Base-by-base conservation (phyloP, 2,329 filamentous ascomycete species). In the Eutypa lata region DNA sequence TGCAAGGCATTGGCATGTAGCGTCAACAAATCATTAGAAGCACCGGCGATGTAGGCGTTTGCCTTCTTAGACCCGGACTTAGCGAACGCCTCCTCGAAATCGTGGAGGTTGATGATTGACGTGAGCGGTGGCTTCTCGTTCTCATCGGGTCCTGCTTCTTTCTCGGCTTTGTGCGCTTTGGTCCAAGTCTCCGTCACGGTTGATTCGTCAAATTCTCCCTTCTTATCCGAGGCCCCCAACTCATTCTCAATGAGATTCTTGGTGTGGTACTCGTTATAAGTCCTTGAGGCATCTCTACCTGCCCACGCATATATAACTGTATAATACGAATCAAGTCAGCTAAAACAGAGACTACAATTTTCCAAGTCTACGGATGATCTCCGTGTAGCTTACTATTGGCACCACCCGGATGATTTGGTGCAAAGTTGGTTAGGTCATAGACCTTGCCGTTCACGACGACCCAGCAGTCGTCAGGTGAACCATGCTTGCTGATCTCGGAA, bases 331-430 rank as follows among this genome's bases (percentile, higher is more conserved):
- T 24, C 1, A 8, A 8, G 31, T 38, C 21, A 31, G 31, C 24
- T 37, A 16, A 10, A 22, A 19, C 18, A 10, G 22, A 19, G 28
- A 28, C 11, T 7, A 22, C 21, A 45, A 16, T 10, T 42, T 42
- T 19, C 5, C 26, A 26, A 21, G 14, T 24, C 16, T 22, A 44
- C 13, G 40, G 19, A 31, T 7, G 22, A 16, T 38, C 10, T 7
- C 3, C 21, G 10, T 24, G 42, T n/a, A 24, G 48, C 51, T n/a
- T 38, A 52, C 51, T 51, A 43, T 53, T 48, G 19, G 50, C 44
- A 37, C 53, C 55, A 28, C 55, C 55, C 4, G 55, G 55, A 45
- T 57, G 55, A 8, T 50, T 45, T 1, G 55, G 55, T 13, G 55
- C 55, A 46, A 57, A 57, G 2, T 48, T 49, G 21, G 52, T 55